phyloP scores from a whole-genome alignment of 768 basidiomycete genomes.

The Holtermanniella nyarrowii region DNA sequence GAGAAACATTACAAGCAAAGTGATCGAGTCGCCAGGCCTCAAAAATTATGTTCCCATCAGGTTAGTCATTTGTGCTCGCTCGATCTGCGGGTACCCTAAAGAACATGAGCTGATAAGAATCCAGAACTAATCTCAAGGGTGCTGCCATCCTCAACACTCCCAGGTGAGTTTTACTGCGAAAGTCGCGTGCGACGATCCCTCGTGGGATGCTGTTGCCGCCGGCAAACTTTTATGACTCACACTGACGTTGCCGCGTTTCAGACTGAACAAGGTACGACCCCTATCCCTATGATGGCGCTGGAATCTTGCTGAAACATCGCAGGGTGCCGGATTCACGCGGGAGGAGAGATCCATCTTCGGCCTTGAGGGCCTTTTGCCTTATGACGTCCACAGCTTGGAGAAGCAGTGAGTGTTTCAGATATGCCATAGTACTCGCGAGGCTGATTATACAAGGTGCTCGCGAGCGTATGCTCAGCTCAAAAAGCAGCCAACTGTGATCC shows the following conservation, averaged over 20 bases:
- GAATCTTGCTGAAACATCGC: background rate
- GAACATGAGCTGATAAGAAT: background rate
- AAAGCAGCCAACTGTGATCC: conserved; percentile 45
- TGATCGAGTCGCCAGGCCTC: background rate
- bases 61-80: background rate
- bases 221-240: background rate
- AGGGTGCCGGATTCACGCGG: conserved; percentile 63
- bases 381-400: conserved; percentile 38
- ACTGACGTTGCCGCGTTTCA: background rate
- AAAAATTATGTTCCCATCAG: background rate
- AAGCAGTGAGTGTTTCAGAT: conserved; percentile 19
- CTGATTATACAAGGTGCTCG: conserved; percentile 45
- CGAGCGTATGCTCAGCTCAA: conserved; percentile 54
- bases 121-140: background rate
- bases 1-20: background rate
- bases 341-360: conserved; percentile 64
- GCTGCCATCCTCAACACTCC: background rate
- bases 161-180: background rate
- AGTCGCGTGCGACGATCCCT: too few species aligned
- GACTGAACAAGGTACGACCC: background rate
- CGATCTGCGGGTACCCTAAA: background rate
- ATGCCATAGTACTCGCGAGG: background rate
- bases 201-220: too few species aligned
- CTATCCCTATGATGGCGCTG: too few species aligned
- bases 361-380: conserved; percentile 43